These are phyloP conservation scores for Talaromyces sp. DNA, from an alignment of 2,329 filamentous ascomycete genomes.

Conservation along the genomic window DNA sequence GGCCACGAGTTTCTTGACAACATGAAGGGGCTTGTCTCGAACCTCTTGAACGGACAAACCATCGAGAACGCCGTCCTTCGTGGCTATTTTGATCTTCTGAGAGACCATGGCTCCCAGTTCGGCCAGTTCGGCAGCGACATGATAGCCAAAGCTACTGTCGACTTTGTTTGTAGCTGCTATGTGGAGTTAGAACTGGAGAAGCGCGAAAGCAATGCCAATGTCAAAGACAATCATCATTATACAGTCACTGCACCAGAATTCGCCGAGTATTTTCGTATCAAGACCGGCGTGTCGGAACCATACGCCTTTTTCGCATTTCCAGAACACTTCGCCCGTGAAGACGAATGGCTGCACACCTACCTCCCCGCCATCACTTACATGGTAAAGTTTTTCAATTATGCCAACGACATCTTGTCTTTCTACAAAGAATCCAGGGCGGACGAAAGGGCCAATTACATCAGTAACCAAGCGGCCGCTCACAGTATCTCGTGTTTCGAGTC, in stretches of 20 bases:
- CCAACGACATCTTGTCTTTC: slow-evolving; percentile 14
- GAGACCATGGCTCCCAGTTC: background rate
- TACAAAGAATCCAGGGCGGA: slow-evolving; percentile 12
- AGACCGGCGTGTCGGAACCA: slow-evolving; percentile 10
- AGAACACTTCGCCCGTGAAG: slow-evolving; percentile 2
- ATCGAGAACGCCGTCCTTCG: background rate
- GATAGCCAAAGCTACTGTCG: background rate
- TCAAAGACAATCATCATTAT: background rate
- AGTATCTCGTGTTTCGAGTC: background rate
- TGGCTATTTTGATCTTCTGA: background rate
- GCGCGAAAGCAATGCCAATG: background rate
- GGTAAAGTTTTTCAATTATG: slow-evolving; percentile 7
- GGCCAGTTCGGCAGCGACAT: slow-evolving; percentile 5
- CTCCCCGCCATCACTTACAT: slow-evolving; percentile 9
- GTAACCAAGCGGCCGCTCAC: background rate
- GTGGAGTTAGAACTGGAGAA: background rate
- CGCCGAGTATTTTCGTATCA: slow-evolving; percentile 10
- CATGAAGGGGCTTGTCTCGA: slow-evolving; percentile 1
- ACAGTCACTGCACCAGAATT: background rate
- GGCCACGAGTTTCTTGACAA: slow-evolving; percentile 2
- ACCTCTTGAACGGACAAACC: background rate
- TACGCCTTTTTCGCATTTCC: slow-evolving; percentile 13
- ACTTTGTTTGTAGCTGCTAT: slow-evolving; percentile 9
- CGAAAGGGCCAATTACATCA: slow-evolving; percentile 4
- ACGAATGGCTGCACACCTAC: background rate